A percentile compares a stretch with the other conserved stretches of the same genome.
Evolutionary conservation across 2,329 filamentous ascomycete species (phyloP).

Genomic region (Penicillium verrucosum): DNA sequence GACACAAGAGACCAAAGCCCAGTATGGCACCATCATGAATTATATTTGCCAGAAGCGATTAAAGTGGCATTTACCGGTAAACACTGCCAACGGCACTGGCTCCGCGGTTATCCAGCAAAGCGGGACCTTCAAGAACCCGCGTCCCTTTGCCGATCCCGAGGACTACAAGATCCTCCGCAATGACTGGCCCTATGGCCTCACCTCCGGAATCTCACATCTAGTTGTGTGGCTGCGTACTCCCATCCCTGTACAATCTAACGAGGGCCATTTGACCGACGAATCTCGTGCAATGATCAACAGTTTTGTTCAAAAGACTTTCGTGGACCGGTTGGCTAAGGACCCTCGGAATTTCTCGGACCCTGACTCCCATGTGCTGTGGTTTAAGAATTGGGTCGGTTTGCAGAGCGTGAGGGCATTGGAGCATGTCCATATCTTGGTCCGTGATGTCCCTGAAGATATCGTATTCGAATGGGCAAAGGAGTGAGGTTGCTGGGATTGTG

Average conservation of each 20-base stretch:
- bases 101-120: slow-evolving; percentile 25
- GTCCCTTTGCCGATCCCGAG: slow-evolving; percentile 52
- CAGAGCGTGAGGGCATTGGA: slow-evolving; percentile 60
- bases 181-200: slow-evolving; percentile 63
- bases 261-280: slow-evolving; percentile 52
- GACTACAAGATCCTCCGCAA: slow-evolving; percentile 60
- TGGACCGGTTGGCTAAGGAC: slow-evolving; percentile 41
- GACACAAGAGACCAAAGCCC: slow-evolving; percentile 52
- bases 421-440: slow-evolving; percentile 56
- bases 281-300: slow-evolving; percentile 48
- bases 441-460: slow-evolving; percentile 46
- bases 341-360: slow-evolving; percentile 30
- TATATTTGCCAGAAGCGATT: slow-evolving; percentile 57
- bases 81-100: neutral
- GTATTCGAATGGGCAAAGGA: slow-evolving; percentile 47
- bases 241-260: slow-evolving; percentile 45
- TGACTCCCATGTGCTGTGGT: slow-evolving; percentile 56
- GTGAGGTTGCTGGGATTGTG: neutral
- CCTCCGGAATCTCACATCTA: slow-evolving; percentile 54
- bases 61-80: slow-evolving; percentile 45
- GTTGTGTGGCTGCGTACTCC: slow-evolving; percentile 57
- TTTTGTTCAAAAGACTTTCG: slow-evolving; percentile 52
- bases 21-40: slow-evolving; percentile 55
- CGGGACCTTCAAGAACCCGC: slow-evolving; percentile 42
- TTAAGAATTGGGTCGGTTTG: slow-evolving; percentile 61